Percentiles rank a stretch among this genome's conserved stretches.
phyloP scores from a whole-genome alignment of 208 protist species.

The Leishmania aethiopica region DNA sequence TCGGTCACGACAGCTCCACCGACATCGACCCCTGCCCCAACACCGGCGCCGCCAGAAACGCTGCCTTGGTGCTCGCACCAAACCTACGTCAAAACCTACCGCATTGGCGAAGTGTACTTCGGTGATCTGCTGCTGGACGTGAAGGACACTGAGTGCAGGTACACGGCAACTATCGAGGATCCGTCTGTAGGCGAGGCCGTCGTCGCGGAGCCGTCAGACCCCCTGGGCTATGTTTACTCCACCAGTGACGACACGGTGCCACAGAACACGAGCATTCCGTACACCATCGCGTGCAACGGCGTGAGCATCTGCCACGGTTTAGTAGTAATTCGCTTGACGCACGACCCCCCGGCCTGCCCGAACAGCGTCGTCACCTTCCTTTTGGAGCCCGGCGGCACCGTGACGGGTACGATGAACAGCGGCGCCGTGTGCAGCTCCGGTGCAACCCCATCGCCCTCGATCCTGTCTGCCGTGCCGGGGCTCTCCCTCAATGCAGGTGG shows the following conservation, averaged over 20 bases:
- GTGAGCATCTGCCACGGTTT: slow-evolving; percentile 37
- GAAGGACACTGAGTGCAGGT: slow-evolving; percentile 25
- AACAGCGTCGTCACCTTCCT: slow-evolving; percentile 20
- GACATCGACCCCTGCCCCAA: slow-evolving; percentile 1
- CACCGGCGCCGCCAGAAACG: slow-evolving; percentile 1
- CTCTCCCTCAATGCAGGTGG: slow-evolving; percentile 29
- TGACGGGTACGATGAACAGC: slow-evolving; percentile 31
- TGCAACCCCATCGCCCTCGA: slow-evolving; percentile 30
- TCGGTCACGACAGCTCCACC: slow-evolving; percentile 4
- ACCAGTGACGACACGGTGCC: slow-evolving; percentile 15
- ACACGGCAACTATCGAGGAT: slow-evolving; percentile 29
- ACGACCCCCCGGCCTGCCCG: slow-evolving; percentile 29
- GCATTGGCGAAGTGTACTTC: slow-evolving; percentile 23
- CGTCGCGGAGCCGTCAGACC: slow-evolving; percentile 18
- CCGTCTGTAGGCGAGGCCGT: slow-evolving; percentile 33
- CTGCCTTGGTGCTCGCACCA: slow-evolving; percentile 35
- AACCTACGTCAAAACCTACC: slow-evolving; percentile 28
- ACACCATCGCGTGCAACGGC: slow-evolving; percentile 46
- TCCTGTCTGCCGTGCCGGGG: slow-evolving; percentile 23
- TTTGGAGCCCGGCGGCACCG: slow-evolving; percentile 21
- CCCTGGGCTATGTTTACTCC: slow-evolving; percentile 49
- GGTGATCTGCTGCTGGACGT: slow-evolving; percentile 37
- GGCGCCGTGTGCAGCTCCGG: slow-evolving; percentile 33
- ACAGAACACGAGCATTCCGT: slow-evolving; percentile 28
- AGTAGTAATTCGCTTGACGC: slow-evolving; percentile 34